A percentile compares a stretch with the other conserved stretches of the same genome.
These are phyloP conservation scores for Brachypodium distachyon DNA, from an alignment of 202 grass and related monocot species.

Conservation along the genomic window DNA sequence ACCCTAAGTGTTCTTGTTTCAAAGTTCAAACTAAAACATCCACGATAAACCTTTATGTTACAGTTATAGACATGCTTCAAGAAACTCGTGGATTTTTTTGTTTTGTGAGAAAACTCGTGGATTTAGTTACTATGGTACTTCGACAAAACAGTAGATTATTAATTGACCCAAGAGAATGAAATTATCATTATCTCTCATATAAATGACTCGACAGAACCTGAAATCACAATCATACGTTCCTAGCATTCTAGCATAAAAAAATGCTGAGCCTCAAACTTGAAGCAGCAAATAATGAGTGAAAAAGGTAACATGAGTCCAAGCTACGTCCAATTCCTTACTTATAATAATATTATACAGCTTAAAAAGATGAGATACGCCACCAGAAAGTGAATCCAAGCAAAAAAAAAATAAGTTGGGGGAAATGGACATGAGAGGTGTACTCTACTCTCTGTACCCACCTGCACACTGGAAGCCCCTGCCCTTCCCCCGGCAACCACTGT, in stretches of 20 bases:
- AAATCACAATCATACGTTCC: not conserved
- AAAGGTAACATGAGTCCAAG: not conserved
- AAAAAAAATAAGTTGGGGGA: not conserved
- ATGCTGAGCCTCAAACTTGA: not conserved
- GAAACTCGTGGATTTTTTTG: too few relatives aligned
- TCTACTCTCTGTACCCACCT: not conserved
- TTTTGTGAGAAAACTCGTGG: not conserved
- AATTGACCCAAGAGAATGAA: not conserved
- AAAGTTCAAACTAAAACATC: not conserved
- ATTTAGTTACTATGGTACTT: not conserved
- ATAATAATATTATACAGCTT: not conserved
- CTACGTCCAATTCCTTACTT: not conserved
- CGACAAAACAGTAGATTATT: not conserved
- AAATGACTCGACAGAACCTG: not conserved
- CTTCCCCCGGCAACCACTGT: not conserved
- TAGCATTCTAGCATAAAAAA: not conserved
- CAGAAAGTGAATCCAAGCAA: not conserved
- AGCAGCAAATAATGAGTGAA: not conserved
- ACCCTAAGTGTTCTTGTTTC: not conserved
- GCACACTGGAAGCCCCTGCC: not conserved
- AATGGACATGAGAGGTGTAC: not conserved
- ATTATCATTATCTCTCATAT: not conserved
- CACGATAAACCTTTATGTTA: too few relatives aligned
- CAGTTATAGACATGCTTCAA: too few relatives aligned
- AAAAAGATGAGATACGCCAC: not conserved